Evolutionary conservation across 768 basidiomycete species (phyloP).

Genomic region (Candolleomyces eurysporus): DNA sequence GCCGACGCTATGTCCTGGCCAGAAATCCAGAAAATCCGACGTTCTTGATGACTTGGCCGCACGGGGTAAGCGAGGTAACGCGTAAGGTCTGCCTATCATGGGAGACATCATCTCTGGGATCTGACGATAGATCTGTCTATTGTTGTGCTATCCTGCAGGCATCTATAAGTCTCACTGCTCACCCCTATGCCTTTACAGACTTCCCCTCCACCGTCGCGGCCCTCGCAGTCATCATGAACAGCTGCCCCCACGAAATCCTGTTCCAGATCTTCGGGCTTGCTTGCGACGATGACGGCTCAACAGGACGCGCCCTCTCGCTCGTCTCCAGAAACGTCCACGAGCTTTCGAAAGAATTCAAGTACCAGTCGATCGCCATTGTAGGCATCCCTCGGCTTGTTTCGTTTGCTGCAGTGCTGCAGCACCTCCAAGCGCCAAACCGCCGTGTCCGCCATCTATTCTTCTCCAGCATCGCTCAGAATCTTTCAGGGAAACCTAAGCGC

Average conservation of each 20-base stretch:
- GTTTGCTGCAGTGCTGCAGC: slow-evolving; percentile 21
- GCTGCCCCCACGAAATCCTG: slow-evolving; percentile 7
- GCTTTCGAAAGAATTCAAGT: slow-evolving; percentile 21
- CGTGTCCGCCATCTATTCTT: slow-evolving; percentile 28
- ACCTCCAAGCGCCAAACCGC: slow-evolving; percentile 18
- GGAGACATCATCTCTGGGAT: no score
- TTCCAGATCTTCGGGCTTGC: slow-evolving; percentile 24
- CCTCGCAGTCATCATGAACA: not conserved
- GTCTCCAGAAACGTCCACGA: slow-evolving; percentile 29
- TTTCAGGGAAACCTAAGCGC: not conserved
- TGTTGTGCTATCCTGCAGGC: no score
- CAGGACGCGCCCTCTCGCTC: slow-evolving; percentile 34
- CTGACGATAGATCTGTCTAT: no score
- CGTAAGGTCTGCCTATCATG: no score
- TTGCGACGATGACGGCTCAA: slow-evolving; percentile 33
- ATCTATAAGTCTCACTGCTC: no score
- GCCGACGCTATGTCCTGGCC: no score
- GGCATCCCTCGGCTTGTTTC: slow-evolving; percentile 22
- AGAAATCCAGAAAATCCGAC: no score
- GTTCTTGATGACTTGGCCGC: no score
- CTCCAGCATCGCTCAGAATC: slow-evolving; percentile 17
- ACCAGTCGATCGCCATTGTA: slow-evolving; percentile 27
- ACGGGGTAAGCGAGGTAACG: no score
- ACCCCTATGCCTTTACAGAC: not conserved
- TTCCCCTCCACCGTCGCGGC: not conserved